These are phyloP conservation scores for Blastobotrys chiropterorum DNA, from an alignment of 805 yeast genomes.

Conservation along the genomic window DNA sequence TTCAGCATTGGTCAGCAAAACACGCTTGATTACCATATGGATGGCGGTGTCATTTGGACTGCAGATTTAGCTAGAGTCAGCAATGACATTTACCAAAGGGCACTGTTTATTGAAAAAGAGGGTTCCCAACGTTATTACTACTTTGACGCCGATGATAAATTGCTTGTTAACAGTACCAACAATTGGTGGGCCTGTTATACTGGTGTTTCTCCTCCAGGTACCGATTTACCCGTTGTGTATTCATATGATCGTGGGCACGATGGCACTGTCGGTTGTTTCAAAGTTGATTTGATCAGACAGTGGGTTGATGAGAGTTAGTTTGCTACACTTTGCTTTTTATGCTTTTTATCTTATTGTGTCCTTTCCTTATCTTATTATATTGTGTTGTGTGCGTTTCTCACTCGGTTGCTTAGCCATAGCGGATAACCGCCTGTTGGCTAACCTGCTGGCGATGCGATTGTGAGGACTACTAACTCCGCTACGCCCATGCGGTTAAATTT, in stretches of 20 bases:
- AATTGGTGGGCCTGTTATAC: background rate
- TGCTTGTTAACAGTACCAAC: background rate
- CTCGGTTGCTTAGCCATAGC: no score
- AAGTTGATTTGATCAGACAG: background rate
- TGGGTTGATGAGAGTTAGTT: background rate
- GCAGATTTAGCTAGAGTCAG: background rate
- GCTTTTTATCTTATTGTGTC: background rate
- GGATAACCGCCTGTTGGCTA: no score
- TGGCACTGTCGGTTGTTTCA: background rate
- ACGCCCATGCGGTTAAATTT: no score
- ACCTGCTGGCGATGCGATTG: no score
- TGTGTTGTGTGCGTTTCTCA: no score
- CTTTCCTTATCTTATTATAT: no score
- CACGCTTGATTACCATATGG: background rate
- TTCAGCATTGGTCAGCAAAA: background rate
- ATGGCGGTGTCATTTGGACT: background rate
- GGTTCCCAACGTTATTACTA: background rate
- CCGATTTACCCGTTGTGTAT: background rate
- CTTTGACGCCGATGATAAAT: background rate
- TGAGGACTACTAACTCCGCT: no score
- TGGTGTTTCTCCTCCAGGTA: background rate
- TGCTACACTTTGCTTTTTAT: no score
- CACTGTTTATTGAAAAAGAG: background rate
- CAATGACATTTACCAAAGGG: background rate
- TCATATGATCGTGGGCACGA: background rate